Evolutionary conservation across 805 yeast genomes (phyloP), one percentile per base, ranked within the genome.

Genomic region (Helenozyma baotianmanensis): DNA sequence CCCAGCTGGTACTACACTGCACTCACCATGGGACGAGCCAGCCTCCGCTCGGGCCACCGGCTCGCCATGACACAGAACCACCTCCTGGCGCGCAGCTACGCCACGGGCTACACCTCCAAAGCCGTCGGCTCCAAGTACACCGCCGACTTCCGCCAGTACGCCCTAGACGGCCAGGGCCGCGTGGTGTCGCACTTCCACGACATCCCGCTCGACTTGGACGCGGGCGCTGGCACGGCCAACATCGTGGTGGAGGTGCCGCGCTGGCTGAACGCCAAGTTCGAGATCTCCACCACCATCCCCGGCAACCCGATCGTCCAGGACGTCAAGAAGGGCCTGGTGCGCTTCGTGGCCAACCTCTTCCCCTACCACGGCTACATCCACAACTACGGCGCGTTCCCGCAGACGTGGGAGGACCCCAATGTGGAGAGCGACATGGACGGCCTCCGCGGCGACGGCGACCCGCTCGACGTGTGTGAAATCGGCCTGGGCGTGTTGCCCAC

Each of bases 321-420:
- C 68, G 85, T 94, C 58, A 92, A 92, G 74, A 90, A 92, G 75
- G 97, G 97, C 49, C 82, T 87, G 65, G 78, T 88, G 56, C 80
- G 97, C 70, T 92, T 82, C 52, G 97, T 92, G 40, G 82, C 95
- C 72, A 92, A 92, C 78, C 80, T 95, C 64, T 90, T 90, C 86
- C 98, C 98, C 33, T 95, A 85, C 73, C 95, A 92, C 63, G 98
- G 98, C 52, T 90, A 92, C 74, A 90, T 90, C 51, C 96, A 88
- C 72, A 92, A 92, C 73, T 90, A 90, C 62, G 98, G 97, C 62
- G 97, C 97, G 30, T 83, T 90, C 77, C 97, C 97, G 47, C 97
- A 90, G 64, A 81, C 88, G 29, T 81, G 88, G 88, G 88, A 81
- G 62, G 85, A 81, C 54, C 73, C 73, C 29, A 61, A 85, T 78